Evolutionary conservation across 1,284 basidiomycete species (phyloP), one percentile per base, ranked within the genome.

Genomic region (Ceratobasidium sp.): DNA sequence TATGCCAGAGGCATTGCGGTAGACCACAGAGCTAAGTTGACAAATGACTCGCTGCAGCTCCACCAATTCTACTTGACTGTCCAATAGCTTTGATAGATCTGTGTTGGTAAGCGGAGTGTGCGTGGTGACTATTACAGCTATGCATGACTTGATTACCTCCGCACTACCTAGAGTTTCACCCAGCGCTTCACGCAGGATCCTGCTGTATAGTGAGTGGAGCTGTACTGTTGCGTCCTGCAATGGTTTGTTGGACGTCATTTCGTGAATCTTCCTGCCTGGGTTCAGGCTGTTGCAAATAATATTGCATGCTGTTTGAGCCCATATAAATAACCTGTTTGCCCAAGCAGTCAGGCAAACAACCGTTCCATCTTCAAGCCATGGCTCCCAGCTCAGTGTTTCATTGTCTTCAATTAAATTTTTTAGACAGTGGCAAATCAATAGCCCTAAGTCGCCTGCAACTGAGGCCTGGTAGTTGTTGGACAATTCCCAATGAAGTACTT

Each of bases 1-100:
- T 3, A 53, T 31, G 27, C 42, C 29, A 13, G 17, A 6, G 5
- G 45, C n/a, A 17, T 68, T 53, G 25, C 52, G 27, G 20, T 68
- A 68, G 3, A 68, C 17, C 27, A 68, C 65, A 2, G 65, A 32
- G 12, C 52, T 53, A 8, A 68, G 42, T 3, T 34, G 38, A 3
- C 38, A 8, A 15, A 68, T 49, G 4, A 68, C 42, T 6, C 6
- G 10, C 6, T 20, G 12, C 20, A 47, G 43, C 7, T 47, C 43
- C 7, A 20, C 7, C 17, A 40, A 17, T 7, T 40, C 38, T 7
- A 22, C 20, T 6, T 12, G 43, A 6, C 20, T 47, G 10, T 47
- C 43, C 10, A 47, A 22, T 20, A 47, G 43, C 10, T 12, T 47
- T 7, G 12, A 6, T 12, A 47, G 43, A 12, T 6, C 20, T 8